Base-by-base conservation (phyloP, 495 filamentous ascomycete genomes). In the Talaromyces liani region DNA sequence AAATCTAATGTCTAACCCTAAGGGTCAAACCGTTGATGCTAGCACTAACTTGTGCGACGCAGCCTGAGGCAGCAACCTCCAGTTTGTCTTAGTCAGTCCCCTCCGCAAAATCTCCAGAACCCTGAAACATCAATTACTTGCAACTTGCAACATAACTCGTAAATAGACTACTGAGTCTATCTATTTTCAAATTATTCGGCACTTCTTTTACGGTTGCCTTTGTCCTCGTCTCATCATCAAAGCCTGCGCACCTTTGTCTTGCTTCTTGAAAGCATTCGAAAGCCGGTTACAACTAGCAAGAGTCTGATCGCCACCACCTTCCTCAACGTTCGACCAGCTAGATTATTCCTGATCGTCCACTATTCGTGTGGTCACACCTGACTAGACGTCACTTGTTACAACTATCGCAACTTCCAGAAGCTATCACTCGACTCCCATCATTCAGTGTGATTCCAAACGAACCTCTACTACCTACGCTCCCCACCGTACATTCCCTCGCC, bases 51-150 rank as follows among this genome's bases (percentile, higher is more conserved):
- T 34, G 33, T 29, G n/a, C n/a, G n/a, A n/a, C 31, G 36, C 36
- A 41, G 36, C 36, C 36, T 41, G 36, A 41, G 36, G 36, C 36
- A 41, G 36, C 36, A 16, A 16, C 36, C 14, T 16, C 14, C 14
- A 20, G n/a, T 49, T 5, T 24, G n/a, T 54, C 49, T 54, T 22
- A 25, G 10, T 25, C n/a, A 22, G 49, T 54, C 49, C 49, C 49
- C 49, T 54, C 49, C 49, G 49, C 49, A 54, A 54, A 54, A 54
- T 25, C 49, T 54, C 49, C 49, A 54, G 49, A 54, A 9, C 12
- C 49, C 18, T 54, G 8, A 20, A 54, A 54, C 18, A 14, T 54
- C 49, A 51, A 24, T 25, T 54, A 12, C 49, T 12, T 36, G 33
- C 18, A 51, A 41, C 36, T 4, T 41, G 7, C 45, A 49, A 49